Base-by-base conservation (phyloP, 73 alveolate species). In the Tetrahymena elliotti region DNA sequence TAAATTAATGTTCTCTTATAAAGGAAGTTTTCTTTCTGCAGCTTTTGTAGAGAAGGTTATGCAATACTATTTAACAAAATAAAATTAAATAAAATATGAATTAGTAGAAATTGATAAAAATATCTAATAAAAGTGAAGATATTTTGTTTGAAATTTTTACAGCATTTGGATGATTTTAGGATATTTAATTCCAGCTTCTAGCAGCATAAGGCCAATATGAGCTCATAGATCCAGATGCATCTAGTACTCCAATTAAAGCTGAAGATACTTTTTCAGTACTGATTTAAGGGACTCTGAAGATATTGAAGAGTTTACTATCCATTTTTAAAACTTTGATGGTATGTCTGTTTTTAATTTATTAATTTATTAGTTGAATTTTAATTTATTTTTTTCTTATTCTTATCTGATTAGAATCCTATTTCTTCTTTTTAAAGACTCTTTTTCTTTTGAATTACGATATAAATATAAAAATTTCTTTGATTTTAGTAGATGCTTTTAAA, bases 191-290 rank as follows among this genome's bases (percentile, higher is more conserved):
- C 88, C 88, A 68, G 88, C 88, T 68, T 68, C 88, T 68, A 0
- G 88, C 88, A 68, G 88, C 88, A 68, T 18, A 68, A 68, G 88
- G 88, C 88, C 88, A 68, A 16, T 68, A 31, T n/a, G 88, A 68
- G 36, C 88, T 68, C 94, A 94, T 94, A 33, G 96, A 94, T 18
- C 96, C 94, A 39, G 96, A 94, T 18, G 94, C 53, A 94, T 94
- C 96, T 35, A 94, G 31, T n/a, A 94, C 47, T 11, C 94, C 94
- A 27, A 94, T 33, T 3, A 94, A 31, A 10, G 88, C 88, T 22
- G 88, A 68, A 31, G 88, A 68, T n/a, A 68, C 88, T n/a, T 68
- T 68, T n/a, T 68, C 88, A 22, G 88, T 68, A n/a, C 88, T 68
- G 20, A 68, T 18, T 68, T 68, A 31, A 68, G 88, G 88, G 36